A percentile compares a stretch with the other conserved stretches of the same genome.
phyloP scores from a whole-genome alignment of 2,329 filamentous ascomycete genomes.

The Epichloe uncinata region DNA sequence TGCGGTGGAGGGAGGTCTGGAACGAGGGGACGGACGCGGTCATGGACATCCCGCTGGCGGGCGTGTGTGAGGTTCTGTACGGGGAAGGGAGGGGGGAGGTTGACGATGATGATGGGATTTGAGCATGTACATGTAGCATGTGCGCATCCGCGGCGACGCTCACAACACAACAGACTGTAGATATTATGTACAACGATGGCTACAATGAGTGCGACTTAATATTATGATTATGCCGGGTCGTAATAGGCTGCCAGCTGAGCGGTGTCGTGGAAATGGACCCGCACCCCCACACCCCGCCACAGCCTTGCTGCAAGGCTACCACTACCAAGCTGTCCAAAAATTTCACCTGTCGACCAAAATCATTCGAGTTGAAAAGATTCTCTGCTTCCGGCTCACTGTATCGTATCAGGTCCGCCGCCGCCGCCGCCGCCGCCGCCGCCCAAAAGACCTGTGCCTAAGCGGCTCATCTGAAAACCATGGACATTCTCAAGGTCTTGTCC shows the following conservation, averaged over 20 bases:
- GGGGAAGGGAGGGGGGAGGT: conserved; percentile 37
- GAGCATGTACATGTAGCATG: too few species aligned
- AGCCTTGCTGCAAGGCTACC: conserved; percentile 12
- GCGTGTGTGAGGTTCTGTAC: conserved; percentile 90
- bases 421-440: not conserved
- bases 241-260: not conserved
- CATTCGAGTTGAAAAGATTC: not conserved
- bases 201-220: too few species aligned
- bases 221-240: too few species aligned
- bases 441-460: not conserved
- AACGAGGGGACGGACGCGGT: conserved; percentile 90
- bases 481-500: conserved; percentile 61
- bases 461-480: conserved; percentile 32
- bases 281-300: conserved; percentile 7
- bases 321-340: conserved; percentile 7
- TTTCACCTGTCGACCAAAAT: conserved; percentile 2
- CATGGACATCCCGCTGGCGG: conserved; percentile 89
- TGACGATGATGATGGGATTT: not conserved
- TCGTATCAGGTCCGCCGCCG: not conserved
- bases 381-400: not conserved
- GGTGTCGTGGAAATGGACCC: not conserved
- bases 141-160: too few species aligned
- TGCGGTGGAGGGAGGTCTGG: conserved; percentile 76
- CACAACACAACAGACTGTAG: too few species aligned
- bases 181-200: too few species aligned